Evolutionary conservation across 1,139 yeast species (phyloP).

Genomic region (Zygosaccharomyces pseudobailii): DNA sequence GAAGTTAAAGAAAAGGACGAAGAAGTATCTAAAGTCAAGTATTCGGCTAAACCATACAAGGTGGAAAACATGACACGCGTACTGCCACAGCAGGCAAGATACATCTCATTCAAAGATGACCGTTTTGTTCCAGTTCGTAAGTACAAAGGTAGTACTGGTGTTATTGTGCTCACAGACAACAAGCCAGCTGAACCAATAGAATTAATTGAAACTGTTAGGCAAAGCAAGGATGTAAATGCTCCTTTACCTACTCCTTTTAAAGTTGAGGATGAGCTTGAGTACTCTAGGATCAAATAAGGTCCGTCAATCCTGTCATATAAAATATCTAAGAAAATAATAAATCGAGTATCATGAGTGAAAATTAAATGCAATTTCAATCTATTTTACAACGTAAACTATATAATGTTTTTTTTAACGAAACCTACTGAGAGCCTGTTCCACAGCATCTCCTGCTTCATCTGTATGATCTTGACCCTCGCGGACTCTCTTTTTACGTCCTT

Average conservation of each 20-base stretch:
- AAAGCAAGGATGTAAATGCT: conserved; percentile 75
- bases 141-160: conserved; percentile 75
- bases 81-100: conserved; percentile 83
- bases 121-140: conserved; percentile 82
- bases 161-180: conserved; percentile 70
- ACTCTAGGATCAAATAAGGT: conserved; percentile 7
- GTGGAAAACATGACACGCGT: conserved; percentile 81
- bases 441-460: conserved; percentile 33
- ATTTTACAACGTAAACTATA: not conserved
- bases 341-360: not conserved
- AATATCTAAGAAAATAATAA: conserved; percentile 1
- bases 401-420: conserved; percentile 18
- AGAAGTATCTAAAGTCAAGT: conserved; percentile 36
- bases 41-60: conserved; percentile 58
- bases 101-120: conserved; percentile 72
- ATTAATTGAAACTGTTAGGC: conserved; percentile 80
- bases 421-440: conserved; percentile 34
- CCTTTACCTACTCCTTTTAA: conserved; percentile 84
- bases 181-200: conserved; percentile 62
- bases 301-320: conserved; percentile 1
- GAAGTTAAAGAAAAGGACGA: conserved; percentile 32
- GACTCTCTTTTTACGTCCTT: conserved; percentile 54
- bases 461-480: conserved; percentile 48
- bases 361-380: not conserved
- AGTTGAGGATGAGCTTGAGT: conserved; percentile 32